Base-by-base conservation (phyloP, 2,329 filamentous ascomycete genomes). In the Polytolypa hystricis region DNA sequence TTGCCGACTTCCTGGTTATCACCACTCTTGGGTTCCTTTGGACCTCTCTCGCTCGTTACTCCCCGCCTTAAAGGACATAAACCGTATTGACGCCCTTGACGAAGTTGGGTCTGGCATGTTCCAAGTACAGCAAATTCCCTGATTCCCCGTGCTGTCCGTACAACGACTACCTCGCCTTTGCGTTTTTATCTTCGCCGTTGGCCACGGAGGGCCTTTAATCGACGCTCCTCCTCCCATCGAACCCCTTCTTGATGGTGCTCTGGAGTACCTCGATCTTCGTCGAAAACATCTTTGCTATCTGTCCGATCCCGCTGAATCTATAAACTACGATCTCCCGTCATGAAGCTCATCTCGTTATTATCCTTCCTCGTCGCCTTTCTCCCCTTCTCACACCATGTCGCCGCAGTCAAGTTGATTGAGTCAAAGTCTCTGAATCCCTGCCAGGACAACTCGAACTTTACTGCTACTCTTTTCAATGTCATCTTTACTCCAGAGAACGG, bases 401-500 rank as follows among this genome's bases (percentile, higher is more conserved):
- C 73, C 40, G 81, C 75, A 44, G 69, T 76, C 54, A 71, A 70
- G 45, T 67, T 84, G 53, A 81, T 96, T 52, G 70, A 79, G 50
- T 91, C 87, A 38, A 83, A 74, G 55, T 93, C 87, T 17, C 73
- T 95, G 48, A 86, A 84, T 60, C 73, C 81, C 31, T 95, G 87
- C 63, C 82, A 87, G 69, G 68, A 77, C 41, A 80, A 89, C 61
- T 89, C 83, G 18, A 79, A 78, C 53, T 93, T 95, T 61, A 82
- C 83, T 4, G 86, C 87, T 50, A 86, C 81, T 49, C 71, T 91
- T 41, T 94, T 95, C 74, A 81, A 93, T 49, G 81, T 94, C 30
- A 56, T 71, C 40, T 78, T 79, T 57, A 64, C 67, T 8, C 56
- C 69, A 1, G 64, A 71, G 55, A 93, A 93, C 62, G 71, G 71